Base-by-base conservation (phyloP, 2,329 filamentous ascomycete species). In the Phyllosticta citribraziliensis region DNA sequence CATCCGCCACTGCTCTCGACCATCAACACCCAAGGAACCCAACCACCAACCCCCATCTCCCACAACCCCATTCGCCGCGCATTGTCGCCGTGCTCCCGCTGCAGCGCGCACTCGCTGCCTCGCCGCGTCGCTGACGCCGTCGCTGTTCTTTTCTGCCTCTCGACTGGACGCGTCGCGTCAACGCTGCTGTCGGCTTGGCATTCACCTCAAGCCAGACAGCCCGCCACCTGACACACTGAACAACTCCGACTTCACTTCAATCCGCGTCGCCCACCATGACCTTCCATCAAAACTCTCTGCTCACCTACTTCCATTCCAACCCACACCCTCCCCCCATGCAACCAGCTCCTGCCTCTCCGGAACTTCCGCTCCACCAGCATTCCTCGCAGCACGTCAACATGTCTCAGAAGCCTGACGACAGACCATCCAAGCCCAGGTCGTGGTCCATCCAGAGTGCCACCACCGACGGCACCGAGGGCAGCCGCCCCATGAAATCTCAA, bases 211-310 rank as follows among this genome's bases (percentile, higher is more conserved):
- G 33, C 33, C 40, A 56, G 27, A 51, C 58, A 60, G 57, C 57
- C 58, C 40, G 58, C 58, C 58, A 60, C 58, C 58, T 60, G 58
- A 60, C 58, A 60, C 58, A 33, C 57, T 35, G 19, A 2, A 47
- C 40, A 47, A 47, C 40, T 17, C 19, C 58, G 55, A 60, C 58
- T 54, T 60, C 58, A 56, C 58, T 54, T 56, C 58, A 52, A 51
- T 53, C 53, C 35, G 40, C 5, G 22, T 19, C 12, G 22, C 58
- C 40, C 24, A 47, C 58, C 24, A 60, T 60, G 58, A 47, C 52
- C 55, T 56, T 54, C 40, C 53, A 56, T 56, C 58, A 55, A 30
- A 60, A 60, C 52, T 55, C 58, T 3, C 58, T 60, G 12, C 58
- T 56, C 24, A 56, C 25, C 58, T 60, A 60, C 40, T 60, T 60